Conservation (phyloP, 805 yeast genomes). For the Kuraishia ogatae region DNA sequence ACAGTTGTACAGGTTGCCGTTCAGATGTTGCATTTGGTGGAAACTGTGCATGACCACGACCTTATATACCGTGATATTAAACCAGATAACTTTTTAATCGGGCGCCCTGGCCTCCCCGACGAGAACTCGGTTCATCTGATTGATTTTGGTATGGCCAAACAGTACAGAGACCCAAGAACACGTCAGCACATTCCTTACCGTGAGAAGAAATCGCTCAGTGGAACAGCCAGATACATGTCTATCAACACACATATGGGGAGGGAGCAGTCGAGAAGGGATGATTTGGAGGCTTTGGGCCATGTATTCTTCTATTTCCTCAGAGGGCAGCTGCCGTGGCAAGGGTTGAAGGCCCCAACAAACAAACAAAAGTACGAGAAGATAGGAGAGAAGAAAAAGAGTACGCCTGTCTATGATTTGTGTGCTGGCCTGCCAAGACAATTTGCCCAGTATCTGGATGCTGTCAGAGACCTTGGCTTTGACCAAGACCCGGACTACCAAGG, state of each 20-base stretch:
- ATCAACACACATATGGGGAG: constrained; percentile 96
- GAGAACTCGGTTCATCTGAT: constrained; percentile 84
- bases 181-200: constrained; percentile 94
- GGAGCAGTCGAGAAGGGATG: constrained; percentile 95
- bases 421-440: constrained; percentile 88
- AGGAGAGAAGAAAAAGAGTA: constrained; percentile 91
- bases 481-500: constrained; percentile 93
- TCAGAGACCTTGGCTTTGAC: constrained; percentile 83
- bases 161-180: constrained; percentile 93
- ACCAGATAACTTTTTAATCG: constrained; percentile 94
- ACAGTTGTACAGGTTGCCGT: constrained; percentile 91
- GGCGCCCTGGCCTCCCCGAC: constrained; percentile 76
- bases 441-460: constrained; percentile 84
- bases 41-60: constrained; percentile 81
- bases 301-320: constrained; percentile 91
- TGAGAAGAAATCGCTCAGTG: constrained; percentile 91
- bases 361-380: constrained; percentile 96
- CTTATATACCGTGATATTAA: constrained; percentile 94
- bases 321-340: constrained; percentile 98
- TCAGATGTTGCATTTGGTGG: constrained; percentile 87
- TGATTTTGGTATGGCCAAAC: constrained; percentile 98
- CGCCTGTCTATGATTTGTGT: constrained; percentile 79
- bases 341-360: constrained; percentile 95
- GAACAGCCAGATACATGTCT: constrained; percentile 98
- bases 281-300: constrained; percentile 92